A percentile compares a stretch with the other conserved stretches of the same genome.
phyloP scores from a whole-genome alignment of 331 rosid genomes.

The Quercus phellos region DNA sequence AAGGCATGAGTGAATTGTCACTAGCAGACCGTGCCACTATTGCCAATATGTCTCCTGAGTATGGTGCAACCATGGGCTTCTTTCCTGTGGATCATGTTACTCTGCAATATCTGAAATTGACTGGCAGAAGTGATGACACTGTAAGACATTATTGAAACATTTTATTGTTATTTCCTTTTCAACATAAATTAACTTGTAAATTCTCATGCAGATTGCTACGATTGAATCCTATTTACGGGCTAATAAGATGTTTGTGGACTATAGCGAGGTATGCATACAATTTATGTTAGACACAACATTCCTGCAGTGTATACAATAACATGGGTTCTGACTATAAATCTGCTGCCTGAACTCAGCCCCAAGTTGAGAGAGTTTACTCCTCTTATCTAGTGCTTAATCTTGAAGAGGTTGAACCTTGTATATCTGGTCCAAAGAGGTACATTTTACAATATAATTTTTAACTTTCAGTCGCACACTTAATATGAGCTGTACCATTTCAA shows the following conservation, averaged over 20 bases:
- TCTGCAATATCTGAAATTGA: slow-evolving; percentile 67
- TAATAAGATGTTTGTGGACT: slow-evolving; percentile 79
- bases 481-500: neutral
- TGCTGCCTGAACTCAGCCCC: slow-evolving; percentile 55
- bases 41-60: slow-evolving; percentile 89
- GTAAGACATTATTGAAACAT: slow-evolving; percentile 33
- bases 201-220: slow-evolving; percentile 52
- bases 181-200: slow-evolving; percentile 23
- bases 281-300: neutral
- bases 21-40: slow-evolving; percentile 87
- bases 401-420: slow-evolving; percentile 71
- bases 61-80: slow-evolving; percentile 94
- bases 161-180: slow-evolving; percentile 1
- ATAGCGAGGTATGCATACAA: slow-evolving; percentile 45
- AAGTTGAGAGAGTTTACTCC: slow-evolving; percentile 63
- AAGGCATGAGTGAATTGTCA: slow-evolving; percentile 78
- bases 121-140: slow-evolving; percentile 73
- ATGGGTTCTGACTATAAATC: slow-evolving; percentile 22
- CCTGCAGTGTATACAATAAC: neutral
- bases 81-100: slow-evolving; percentile 90
- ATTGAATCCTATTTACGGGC: slow-evolving; percentile 73
- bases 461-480: slow-evolving; percentile 7
- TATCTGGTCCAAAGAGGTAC: slow-evolving; percentile 89
- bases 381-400: slow-evolving; percentile 66
- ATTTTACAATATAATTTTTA: neutral